Base-by-base conservation (phyloP, 2,329 filamentous ascomycete species). In the Emmonsiellopsis sp. region DNA sequence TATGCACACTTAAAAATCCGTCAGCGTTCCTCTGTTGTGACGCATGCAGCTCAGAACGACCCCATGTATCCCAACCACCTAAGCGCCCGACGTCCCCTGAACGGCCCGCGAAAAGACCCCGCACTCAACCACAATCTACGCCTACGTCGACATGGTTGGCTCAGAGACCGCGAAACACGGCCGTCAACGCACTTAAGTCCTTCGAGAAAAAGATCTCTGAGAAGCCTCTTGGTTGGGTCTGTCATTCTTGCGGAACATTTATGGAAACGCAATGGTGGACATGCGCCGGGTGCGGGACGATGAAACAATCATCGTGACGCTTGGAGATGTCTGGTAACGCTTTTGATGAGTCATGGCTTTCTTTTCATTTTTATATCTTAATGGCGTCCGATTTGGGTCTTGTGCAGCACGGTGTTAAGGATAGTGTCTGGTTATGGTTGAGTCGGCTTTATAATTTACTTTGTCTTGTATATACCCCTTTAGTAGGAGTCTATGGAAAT, bases 241-340 rank as follows among this genome's bases (percentile, higher is more conserved):
- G 82, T 63, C 60, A 71, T 50, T 66, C 69, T 5, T 85, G 82
- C 56, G 78, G 79, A 5, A 75, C 76, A 0, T 84, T 82, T 55
- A 84, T 84, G 80, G 82, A 84, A 63, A 75, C 73, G 17, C 69
- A 80, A 59, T 85, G 81, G 80, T 84, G 81, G 81, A 83, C 80
- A 4, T 85, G 82, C 59, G 76, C 77, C 11, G 70, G 71, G 9
- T 85, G 82, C 63, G 81, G 81, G 49, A 70, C 66, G 7, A 80
- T 84, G 78, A 84, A 84, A 63, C 60, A 66, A 37, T 66, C 65
- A 42, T 79, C 77, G n/a, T 78, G 57, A 68, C 27, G 10, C 9
- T 44, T 40, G 34, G 11, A 31, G 9, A 17, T 3, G 17, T 40
- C 6, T 13, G 3, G 5, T 10, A 32, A 40, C 36, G 47, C n/a